phyloP scores from a whole-genome alignment of 1,284 basidiomycete species.

The Puccinia horiana region DNA sequence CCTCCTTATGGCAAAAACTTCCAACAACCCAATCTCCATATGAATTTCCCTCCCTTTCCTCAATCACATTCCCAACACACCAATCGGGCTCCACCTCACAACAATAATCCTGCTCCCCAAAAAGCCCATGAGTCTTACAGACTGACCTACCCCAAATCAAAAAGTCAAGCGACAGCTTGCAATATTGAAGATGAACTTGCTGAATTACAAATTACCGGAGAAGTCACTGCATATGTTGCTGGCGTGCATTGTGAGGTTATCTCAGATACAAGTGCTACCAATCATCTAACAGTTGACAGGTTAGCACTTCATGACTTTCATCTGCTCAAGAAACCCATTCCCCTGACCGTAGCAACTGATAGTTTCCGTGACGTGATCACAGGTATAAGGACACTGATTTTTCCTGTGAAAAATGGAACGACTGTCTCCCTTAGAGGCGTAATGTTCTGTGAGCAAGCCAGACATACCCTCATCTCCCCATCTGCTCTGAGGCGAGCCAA shows the following conservation, averaged over 20 bases:
- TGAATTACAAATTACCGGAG: neutral
- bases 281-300: conserved; percentile 9
- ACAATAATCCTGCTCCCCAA: no score
- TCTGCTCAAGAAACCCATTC: neutral
- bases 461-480: no score
- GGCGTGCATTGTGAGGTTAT: neutral
- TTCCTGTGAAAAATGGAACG: conserved; percentile 5
- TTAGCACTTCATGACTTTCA: neutral
- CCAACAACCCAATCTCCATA: no score
- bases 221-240: neutral
- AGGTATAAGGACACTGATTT: conserved; percentile 12
- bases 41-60: neutral
- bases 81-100: no score
- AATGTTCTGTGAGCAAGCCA: no score
- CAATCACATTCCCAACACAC: no score
- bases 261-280: neutral
- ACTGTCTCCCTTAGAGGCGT: neutral
- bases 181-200: neutral
- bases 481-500: neutral
- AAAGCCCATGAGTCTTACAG: no score
- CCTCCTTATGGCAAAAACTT: no score
- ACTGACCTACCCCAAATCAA: neutral
- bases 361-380: neutral
- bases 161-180: neutral
- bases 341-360: neutral